These are phyloP conservation scores for Fusarium sp. DNA, from an alignment of 2,329 filamentous ascomycete species.

Conservation along the genomic window DNA sequence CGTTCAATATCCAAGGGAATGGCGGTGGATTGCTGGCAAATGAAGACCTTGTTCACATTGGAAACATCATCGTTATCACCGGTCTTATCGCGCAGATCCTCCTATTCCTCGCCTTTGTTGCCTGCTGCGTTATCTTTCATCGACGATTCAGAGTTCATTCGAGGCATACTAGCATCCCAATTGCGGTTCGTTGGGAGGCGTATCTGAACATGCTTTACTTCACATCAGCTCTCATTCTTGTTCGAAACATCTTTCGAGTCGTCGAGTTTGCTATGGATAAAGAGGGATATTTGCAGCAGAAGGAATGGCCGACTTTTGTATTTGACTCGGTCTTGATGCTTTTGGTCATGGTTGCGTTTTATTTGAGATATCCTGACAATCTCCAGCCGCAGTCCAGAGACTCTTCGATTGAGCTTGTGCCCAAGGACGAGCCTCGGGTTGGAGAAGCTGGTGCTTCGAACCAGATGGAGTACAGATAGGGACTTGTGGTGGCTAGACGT, in stretches of 20 bases:
- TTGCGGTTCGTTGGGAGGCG: background rate
- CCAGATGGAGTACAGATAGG: background rate
- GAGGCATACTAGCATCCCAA: fast-evolving
- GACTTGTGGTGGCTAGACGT: too few relatives aligned
- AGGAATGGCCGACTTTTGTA: constrained; percentile 26
- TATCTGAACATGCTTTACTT: constrained; percentile 21
- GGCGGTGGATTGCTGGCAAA: constrained; percentile 13
- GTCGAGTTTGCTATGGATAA: constrained; percentile 23
- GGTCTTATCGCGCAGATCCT: constrained; percentile 1
- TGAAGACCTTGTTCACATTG: background rate
- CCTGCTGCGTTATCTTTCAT: constrained; percentile 10
- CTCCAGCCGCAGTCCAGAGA: background rate
- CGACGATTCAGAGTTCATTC: background rate
- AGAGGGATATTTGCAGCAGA: constrained; percentile 15
- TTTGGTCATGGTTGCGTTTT: constrained; percentile 16
- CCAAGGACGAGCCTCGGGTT: fast-evolving
- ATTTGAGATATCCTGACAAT: constrained; percentile 11
- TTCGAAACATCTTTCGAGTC: constrained; percentile 18
- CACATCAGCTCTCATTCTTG: background rate
- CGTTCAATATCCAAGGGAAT: constrained; percentile 18
- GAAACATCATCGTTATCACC: constrained; percentile 7
- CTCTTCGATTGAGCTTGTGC: background rate
- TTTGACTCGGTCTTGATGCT: constrained; percentile 29
- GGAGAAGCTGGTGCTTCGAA: background rate
- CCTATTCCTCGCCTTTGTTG: constrained; percentile 9